phyloP scores from a whole-genome alignment of 179 eudicot species.

The Heliamphora pulchella region DNA sequence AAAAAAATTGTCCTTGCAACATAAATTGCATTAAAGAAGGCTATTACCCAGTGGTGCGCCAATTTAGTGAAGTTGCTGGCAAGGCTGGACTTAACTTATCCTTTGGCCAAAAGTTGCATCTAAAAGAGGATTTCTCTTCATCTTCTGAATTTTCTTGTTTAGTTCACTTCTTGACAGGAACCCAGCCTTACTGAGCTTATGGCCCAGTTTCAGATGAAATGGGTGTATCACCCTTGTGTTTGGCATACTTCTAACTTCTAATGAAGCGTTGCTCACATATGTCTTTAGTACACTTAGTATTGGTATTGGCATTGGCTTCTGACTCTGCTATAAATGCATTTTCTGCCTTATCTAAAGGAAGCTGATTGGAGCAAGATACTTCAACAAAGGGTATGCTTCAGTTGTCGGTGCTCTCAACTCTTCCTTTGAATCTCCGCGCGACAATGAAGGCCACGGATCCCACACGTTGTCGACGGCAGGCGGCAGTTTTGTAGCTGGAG shows the following conservation, averaged over 20 bases:
- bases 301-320: background rate
- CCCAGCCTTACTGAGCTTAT: background rate
- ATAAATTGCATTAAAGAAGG: background rate
- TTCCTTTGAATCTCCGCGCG: conserved; percentile 51
- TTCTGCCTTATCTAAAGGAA: conserved; percentile 37
- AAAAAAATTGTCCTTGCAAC: background rate
- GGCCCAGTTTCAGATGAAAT: background rate
- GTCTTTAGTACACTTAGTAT: background rate
- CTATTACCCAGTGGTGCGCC: background rate
- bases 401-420: conserved; percentile 38
- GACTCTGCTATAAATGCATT: background rate
- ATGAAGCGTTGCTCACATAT: background rate
- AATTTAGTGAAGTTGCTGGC: background rate
- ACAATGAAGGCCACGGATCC: conserved; percentile 73
- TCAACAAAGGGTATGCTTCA: conserved; percentile 66
- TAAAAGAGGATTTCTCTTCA: background rate
- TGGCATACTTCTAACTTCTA: background rate
- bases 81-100: background rate
- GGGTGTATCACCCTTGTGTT: background rate
- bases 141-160: background rate
- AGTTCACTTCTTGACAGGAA: background rate
- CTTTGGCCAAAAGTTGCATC: conserved; percentile 3
- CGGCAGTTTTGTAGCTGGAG: conserved; percentile 54
- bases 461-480: conserved; percentile 94
- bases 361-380: conserved; percentile 86